These are phyloP conservation scores for Populus hybrid DNA, from an alignment of 441 rosid species.

Conservation along the genomic window DNA sequence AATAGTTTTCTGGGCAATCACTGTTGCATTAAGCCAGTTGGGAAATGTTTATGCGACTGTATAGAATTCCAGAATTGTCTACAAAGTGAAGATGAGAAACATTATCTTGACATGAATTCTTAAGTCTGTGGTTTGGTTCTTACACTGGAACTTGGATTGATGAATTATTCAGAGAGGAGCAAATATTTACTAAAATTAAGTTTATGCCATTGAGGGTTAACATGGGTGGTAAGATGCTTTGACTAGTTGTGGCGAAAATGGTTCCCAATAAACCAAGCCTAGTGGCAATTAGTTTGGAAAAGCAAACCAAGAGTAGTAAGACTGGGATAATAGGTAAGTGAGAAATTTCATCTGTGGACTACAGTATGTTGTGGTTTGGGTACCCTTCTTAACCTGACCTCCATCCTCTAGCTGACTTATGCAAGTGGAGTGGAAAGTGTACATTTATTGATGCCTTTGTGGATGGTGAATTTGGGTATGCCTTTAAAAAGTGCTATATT, in stretches of 20 bases:
- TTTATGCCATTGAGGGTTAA: too few species aligned
- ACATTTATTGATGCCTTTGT: neutral
- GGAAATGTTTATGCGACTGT: neutral
- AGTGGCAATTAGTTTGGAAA: neutral
- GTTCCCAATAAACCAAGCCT: neutral
- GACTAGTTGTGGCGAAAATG: neutral
- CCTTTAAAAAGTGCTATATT: neutral
- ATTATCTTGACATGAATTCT: neutral
- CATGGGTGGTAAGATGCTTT: too few species aligned
- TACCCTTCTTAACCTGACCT: neutral
- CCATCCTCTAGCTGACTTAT: neutral
- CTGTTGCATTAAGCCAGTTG: neutral
- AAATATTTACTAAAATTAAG: neutral
- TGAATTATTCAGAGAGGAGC: neutral
- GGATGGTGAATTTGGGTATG: neutral
- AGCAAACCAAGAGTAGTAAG: neutral
- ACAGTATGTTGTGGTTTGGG: neutral
- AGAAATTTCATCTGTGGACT: neutral
- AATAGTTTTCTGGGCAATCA: neutral
- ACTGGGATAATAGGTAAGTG: neutral
- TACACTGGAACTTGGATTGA: neutral
- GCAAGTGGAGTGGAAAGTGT: neutral
- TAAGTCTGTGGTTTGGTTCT: neutral
- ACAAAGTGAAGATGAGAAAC: neutral
- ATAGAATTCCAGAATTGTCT: neutral